These are phyloP conservation scores for Lipomyces oligophaga DNA, from an alignment of 805 yeast genomes.

Conservation along the genomic window DNA sequence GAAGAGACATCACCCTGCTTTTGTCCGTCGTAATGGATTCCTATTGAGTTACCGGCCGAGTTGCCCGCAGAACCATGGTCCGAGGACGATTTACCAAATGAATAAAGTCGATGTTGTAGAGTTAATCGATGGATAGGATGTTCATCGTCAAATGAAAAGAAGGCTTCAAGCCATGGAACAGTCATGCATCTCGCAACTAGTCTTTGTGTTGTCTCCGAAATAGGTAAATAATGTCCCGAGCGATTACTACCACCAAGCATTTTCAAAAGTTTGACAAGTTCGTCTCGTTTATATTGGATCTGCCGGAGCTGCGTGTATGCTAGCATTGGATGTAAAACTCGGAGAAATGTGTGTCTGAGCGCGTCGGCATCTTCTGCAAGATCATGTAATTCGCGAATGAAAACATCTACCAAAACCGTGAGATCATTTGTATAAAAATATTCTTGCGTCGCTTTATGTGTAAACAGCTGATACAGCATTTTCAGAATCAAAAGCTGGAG, in stretches of 20 bases:
- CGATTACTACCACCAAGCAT: slow-evolving; percentile 39
- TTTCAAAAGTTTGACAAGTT: slow-evolving; percentile 49
- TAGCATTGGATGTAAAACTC: slow-evolving; percentile 70
- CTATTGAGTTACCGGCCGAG: too few species aligned
- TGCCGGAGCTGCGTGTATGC: slow-evolving; percentile 57
- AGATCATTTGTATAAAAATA: slow-evolving; percentile 79
- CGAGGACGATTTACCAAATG: too few species aligned
- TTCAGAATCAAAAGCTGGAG: slow-evolving; percentile 76
- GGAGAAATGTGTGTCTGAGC: slow-evolving; percentile 63
- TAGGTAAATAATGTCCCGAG: slow-evolving; percentile 13
- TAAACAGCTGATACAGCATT: slow-evolving; percentile 67
- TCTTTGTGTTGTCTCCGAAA: slow-evolving; percentile 25
- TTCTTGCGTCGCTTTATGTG: slow-evolving; percentile 59
- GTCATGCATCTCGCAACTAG: slow-evolving; percentile 22
- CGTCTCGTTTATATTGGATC: slow-evolving; percentile 56
- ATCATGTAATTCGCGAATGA: slow-evolving; percentile 73
- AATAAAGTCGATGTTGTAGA: too few species aligned
- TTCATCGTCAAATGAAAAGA: background rate
- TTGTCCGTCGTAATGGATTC: too few species aligned
- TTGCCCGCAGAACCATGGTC: too few species aligned
- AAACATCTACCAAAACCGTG: slow-evolving; percentile 76
- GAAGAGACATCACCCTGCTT: too few species aligned
- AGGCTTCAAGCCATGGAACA: slow-evolving; percentile 21
- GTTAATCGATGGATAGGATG: background rate
- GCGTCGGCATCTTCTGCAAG: slow-evolving; percentile 54